These are phyloP conservation scores for Flaveria robusta DNA, from an alignment of 129 eudicot genomes.

Conservation along the genomic window DNA sequence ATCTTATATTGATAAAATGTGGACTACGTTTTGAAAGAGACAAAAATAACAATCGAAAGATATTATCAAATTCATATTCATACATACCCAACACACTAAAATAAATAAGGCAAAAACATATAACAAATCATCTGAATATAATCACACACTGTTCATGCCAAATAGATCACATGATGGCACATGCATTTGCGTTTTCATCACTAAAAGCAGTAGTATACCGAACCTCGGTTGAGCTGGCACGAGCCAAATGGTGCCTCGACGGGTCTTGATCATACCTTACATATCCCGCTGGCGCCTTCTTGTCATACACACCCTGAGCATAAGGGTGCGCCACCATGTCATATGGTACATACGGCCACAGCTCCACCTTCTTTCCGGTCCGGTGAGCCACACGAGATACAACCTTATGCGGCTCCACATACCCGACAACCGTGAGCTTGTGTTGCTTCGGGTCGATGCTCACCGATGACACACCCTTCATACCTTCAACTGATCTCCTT, in stretches of 20 bases:
- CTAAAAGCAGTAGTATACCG: conserved; percentile 94
- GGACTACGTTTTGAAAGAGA: no score
- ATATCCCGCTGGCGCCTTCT: conserved; percentile 89
- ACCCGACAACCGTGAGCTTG: conserved; percentile 82
- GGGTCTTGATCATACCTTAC: conserved; percentile 61
- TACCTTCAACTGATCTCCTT: conserved; percentile 82
- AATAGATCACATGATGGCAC: conserved; percentile 71
- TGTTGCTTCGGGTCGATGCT: conserved; percentile 62
- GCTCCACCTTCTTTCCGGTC: conserved; percentile 87
- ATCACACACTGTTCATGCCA: background rate
- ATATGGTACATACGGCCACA: conserved; percentile 95
- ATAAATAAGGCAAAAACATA: no score
- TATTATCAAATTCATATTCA: background rate
- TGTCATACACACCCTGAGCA: conserved; percentile 82
- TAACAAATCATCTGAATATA: background rate
- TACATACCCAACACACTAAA: no score
- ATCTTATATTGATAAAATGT: no score
- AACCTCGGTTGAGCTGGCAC: conserved; percentile 88
- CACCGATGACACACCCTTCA: conserved; percentile 86
- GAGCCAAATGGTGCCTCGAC: conserved; percentile 49
- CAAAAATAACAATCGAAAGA: no score
- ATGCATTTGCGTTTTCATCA: conserved; percentile 79
- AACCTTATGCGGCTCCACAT: conserved; percentile 83
- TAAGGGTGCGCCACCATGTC: conserved; percentile 87
- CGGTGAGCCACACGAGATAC: conserved; percentile 79